Percentiles rank a stretch among this genome's conserved stretches.
phyloP scores from a whole-genome alignment of 2,329 filamentous ascomycete genomes.

The Ciborinia camelliae region DNA sequence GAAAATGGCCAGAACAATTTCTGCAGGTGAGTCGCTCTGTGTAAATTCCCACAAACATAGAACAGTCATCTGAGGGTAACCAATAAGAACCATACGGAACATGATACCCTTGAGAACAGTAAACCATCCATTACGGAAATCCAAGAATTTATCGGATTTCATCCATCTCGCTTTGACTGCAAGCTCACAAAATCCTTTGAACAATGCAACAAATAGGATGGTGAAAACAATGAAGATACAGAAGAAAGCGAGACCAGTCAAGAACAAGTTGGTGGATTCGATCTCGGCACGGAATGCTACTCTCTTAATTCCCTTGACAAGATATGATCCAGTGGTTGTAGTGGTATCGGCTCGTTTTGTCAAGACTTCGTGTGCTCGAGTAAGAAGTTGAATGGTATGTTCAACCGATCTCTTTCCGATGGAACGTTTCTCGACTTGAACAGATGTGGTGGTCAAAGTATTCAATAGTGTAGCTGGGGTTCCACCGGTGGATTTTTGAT shows the following conservation, averaged over 20 bases:
- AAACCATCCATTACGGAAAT: slow-evolving; percentile 93
- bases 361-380: slow-evolving; percentile 38
- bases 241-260: slow-evolving; percentile 89
- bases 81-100: slow-evolving; percentile 85
- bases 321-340: slow-evolving; percentile 52
- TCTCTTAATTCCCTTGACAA: slow-evolving; percentile 80
- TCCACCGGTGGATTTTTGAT: slow-evolving; percentile 88
- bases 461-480: slow-evolving; percentile 76
- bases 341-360: slow-evolving; percentile 55
- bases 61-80: slow-evolving; percentile 86
- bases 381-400: slow-evolving; percentile 33
- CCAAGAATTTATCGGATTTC: slow-evolving; percentile 79
- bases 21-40: slow-evolving; percentile 75
- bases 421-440: slow-evolving; percentile 67
- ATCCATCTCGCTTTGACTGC: slow-evolving; percentile 73
- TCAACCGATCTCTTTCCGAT: slow-evolving; percentile 50
- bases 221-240: slow-evolving; percentile 76
- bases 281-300: slow-evolving; percentile 83
- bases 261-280: slow-evolving; percentile 87
- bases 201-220: slow-evolving; percentile 66
- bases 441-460: slow-evolving; percentile 68
- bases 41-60: slow-evolving; percentile 94
- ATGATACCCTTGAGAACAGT: slow-evolving; percentile 91
- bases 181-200: slow-evolving; percentile 78
- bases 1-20: slow-evolving; percentile 82